phyloP scores from a whole-genome alignment of 1,284 basidiomycete genomes.

The Cryptococcus neoformans region DNA sequence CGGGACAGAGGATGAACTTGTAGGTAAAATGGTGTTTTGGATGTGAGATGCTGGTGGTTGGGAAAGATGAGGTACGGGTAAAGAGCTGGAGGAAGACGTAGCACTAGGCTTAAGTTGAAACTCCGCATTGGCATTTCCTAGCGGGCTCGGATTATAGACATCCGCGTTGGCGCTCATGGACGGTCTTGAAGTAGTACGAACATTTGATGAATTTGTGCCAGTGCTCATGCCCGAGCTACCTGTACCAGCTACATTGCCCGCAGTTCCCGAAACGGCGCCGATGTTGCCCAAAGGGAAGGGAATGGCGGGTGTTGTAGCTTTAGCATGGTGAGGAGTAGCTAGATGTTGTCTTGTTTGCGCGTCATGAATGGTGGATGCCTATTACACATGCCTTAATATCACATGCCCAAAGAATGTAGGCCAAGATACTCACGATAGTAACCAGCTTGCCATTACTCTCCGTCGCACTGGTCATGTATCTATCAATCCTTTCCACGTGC shows the following conservation, averaged over 20 bases:
- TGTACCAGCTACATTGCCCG: background rate
- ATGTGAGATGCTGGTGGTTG: background rate
- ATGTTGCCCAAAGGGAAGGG: background rate
- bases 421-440: no score
- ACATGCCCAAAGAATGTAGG: background rate
- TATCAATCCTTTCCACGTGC: conserved; percentile 45
- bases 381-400: background rate
- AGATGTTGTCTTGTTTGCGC: background rate
- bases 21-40: no score
- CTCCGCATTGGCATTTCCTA: no score
- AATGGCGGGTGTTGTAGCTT: background rate
- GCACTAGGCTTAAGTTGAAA: no score
- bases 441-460: background rate
- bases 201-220: no score
- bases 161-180: no score
- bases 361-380: background rate
- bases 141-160: no score
- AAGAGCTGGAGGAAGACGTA: no score
- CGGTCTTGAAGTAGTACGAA: no score
- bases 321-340: background rate
- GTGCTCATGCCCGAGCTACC: no score
- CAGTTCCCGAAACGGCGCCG: background rate
- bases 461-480: conserved; percentile 39
- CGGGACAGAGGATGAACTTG: no score
- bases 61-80: background rate